Conservation (phyloP, 208 protist species). For the Leishmania braziliensis region DNA sequence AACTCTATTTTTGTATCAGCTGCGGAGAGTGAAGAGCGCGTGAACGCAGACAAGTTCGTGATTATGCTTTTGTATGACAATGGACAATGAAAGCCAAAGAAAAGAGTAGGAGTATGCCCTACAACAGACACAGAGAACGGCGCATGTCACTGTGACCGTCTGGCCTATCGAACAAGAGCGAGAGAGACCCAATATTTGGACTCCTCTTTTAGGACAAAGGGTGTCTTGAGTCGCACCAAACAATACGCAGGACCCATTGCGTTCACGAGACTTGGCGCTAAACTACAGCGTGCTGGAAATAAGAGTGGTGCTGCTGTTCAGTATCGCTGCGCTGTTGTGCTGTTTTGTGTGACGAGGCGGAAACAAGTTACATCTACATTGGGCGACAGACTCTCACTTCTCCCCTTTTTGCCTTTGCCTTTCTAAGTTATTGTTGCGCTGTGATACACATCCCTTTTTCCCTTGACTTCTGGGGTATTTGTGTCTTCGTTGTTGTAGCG, state of each 20-base stretch:
- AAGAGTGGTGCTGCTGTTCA: not conserved
- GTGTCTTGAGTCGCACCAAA: too few species aligned
- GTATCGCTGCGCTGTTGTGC: not conserved
- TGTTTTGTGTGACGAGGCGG: not conserved
- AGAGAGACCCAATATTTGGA: too few species aligned
- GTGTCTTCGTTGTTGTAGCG: not conserved
- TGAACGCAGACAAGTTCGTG: not conserved
- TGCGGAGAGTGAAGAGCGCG: not conserved
- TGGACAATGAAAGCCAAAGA: too few species aligned
- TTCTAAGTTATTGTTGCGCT: not conserved
- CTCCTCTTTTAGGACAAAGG: too few species aligned
- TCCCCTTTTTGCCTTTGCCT: not conserved
- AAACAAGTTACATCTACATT: not conserved
- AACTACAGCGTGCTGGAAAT: not conserved
- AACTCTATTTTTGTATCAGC: not conserved
- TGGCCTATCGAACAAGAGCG: too few species aligned
- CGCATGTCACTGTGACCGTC: too few species aligned
- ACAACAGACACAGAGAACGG: too few species aligned
- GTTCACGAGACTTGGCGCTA: not conserved
- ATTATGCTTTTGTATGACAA: not conserved
- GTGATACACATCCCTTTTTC: not conserved
- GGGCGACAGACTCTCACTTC: not conserved
- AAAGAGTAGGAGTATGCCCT: too few species aligned
- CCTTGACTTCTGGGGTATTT: not conserved
- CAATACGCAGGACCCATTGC: not conserved